These are phyloP conservation scores for Rhodocollybia butyracea DNA, from an alignment of 768 basidiomycete genomes.

Conservation along the genomic window DNA sequence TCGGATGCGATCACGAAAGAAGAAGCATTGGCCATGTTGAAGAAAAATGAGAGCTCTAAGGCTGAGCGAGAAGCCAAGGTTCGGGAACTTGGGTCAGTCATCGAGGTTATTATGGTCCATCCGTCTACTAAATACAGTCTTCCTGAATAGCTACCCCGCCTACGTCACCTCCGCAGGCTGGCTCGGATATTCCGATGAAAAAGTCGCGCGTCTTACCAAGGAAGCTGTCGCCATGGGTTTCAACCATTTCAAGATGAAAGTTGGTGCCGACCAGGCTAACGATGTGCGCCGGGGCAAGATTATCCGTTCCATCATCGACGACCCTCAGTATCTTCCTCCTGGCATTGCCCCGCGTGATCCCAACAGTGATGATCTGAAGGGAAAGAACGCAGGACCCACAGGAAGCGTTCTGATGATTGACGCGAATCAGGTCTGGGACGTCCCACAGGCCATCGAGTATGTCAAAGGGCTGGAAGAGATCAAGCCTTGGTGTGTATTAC, in stretches of 20 bases:
- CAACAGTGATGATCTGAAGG: conserved; percentile 57
- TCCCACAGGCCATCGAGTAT: conserved; percentile 89
- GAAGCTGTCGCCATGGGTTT: conserved; percentile 86
- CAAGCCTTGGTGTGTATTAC: conserved; percentile 71
- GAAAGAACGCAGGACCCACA: conserved; percentile 93
- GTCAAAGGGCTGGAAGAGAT: conserved; percentile 74
- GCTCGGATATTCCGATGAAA: conserved; percentile 92
- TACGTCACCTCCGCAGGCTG: conserved; percentile 94
- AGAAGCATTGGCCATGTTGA: conserved; percentile 83
- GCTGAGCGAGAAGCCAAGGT: conserved; percentile 76
- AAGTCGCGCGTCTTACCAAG: conserved; percentile 80
- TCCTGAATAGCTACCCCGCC: conserved; percentile 70
- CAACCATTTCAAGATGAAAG: conserved; percentile 99
- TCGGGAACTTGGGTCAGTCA: conserved; percentile 55
- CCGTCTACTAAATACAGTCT: background rate
- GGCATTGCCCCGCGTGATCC: conserved; percentile 58
- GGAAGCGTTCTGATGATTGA: conserved; percentile 97
- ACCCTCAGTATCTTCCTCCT: conserved; percentile 76
- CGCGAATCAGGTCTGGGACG: conserved; percentile 97
- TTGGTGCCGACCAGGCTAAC: conserved; percentile 77
- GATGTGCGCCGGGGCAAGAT: conserved; percentile 86
- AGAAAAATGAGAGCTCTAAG: conserved; percentile 73
- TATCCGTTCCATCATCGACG: conserved; percentile 93
- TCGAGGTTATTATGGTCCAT: background rate
- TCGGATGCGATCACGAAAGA: conserved; percentile 90